Evolutionary conservation across 108 stramenopile genomes (phyloP), one percentile per base, ranked within the genome.

Genomic region (Cyclotella distinguenda): DNA sequence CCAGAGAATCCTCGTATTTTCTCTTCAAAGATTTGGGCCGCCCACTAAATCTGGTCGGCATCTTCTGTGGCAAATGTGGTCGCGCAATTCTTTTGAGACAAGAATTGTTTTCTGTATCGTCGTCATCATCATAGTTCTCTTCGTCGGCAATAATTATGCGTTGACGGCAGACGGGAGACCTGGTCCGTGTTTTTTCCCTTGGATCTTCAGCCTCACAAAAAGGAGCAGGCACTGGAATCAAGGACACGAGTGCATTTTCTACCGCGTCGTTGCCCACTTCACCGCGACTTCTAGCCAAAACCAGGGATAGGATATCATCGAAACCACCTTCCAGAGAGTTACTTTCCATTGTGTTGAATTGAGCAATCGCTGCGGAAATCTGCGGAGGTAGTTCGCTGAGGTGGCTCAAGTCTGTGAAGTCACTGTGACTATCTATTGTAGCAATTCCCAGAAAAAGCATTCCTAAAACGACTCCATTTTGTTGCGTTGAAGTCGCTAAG

Each of bases 231-330:
- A 32, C 46, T 16, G 51, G 66, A 35, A 81, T 67, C 28, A 80
- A 64, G 28, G 50, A 74, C 63, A 59, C 31, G 10, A 90, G 73
- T 8, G 86, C 88, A 40, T 71, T 51, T 64, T 90, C 86, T 6
- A 90, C 72, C 40, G 79, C 77, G 11, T 74, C 82, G 28, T 79
- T 85, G 33, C 71, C 76, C 1, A 83, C 79, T 56, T 82, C 55
- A 2, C 88, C 88, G 9, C 77, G 70, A 40, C 82, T 81, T 22
- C 84, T 71, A 45, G 78, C 73, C 35, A 68, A 62, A 36, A 90
- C 59, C 6, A 90, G 56, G 4, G 72, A 48, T 6, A 86, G 60
- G 18, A 90, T 72, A 15, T 62, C 47, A 47, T 90, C 79, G 68
- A 90, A 80, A 55, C 80, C 67, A 19, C 51, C 54, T 30, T 73